Base-by-base conservation (phyloP, 371 early-diverging fungal species). In the Syncephalastrum monosporum region DNA sequence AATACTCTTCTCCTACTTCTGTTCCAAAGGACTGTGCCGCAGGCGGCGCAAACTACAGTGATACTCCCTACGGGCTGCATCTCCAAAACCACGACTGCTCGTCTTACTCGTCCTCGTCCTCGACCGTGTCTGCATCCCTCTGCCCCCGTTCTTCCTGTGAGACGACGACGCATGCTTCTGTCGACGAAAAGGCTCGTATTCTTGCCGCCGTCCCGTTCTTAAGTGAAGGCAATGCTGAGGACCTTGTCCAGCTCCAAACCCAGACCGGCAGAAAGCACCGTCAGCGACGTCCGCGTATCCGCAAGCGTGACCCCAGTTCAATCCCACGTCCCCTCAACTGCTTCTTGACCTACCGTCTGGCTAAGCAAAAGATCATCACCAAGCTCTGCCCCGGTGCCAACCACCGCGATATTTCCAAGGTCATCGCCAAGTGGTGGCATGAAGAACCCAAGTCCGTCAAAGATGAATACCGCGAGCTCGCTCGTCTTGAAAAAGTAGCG, bases 371-470 rank as follows among this genome's bases (percentile, higher is more conserved):
- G 8, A 21, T 50, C 21, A 58, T 63, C 17, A 27, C 52, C 14
- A 2, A 21, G 12, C 23, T 46, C 10, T 63, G 63, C 27, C 53
- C 53, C 5, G 55, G 56, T 25, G 55, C 55, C 44, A 63, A 63
- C 21, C 63, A 63, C 17, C 63, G 63, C 14, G 49, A 53, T 13
- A 63, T 63, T 5, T 63, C 63, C 3, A 63, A 63, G 42, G 23
- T 58, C 21, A 55, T 63, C 4, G 63, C 58, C 13, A 57, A 54
- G 21, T 63, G 63, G 63, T 63, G 63, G 63, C 42, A 54, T 6
- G 29, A 49, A 25, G 83, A 81, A 53, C 60, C 75, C 15, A 72
- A 77, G 3, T 59, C 65, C 3, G 75, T 82, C 38, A 87, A 84
- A 68, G 72, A 82, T 15, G 74, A 77, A 33, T 24, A 65, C 17